phyloP scores from a whole-genome alignment of 345 rosid genomes.

The Pistacia integerrima region DNA sequence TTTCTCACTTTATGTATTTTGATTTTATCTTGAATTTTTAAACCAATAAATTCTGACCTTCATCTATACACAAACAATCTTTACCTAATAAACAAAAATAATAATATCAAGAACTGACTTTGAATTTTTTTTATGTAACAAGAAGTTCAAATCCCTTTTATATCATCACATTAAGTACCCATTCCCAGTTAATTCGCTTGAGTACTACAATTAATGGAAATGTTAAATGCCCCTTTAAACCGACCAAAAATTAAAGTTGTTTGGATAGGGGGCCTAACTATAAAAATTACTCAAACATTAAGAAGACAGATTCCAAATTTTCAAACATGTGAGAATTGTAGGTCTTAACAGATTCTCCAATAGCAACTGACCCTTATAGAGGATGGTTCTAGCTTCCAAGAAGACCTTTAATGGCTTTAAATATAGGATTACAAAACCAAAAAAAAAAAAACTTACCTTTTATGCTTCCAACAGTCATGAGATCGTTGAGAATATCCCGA shows the following conservation, averaged over 20 bases:
- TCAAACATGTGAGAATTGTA: neutral
- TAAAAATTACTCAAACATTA: neutral
- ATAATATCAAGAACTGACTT: neutral
- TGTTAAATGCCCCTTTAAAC: neutral
- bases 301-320: neutral
- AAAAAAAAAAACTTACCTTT: constrained; percentile 42
- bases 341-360: neutral
- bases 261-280: neutral
- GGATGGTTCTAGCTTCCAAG: neutral
- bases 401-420: constrained; percentile 4
- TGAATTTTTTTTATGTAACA: neutral
- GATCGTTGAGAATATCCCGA: constrained; percentile 54
- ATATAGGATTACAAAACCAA: constrained; percentile 5
- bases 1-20: neutral
- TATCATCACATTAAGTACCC: neutral
- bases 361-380: neutral
- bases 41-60: neutral
- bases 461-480: constrained; percentile 47
- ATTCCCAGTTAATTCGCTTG: neutral
- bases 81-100: neutral
- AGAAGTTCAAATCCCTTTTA: neutral
- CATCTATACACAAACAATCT: neutral
- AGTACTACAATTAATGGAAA: neutral
- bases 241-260: neutral
- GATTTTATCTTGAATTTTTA: neutral